A percentile compares a stretch with the other conserved stretches of the same genome.
Conservation (phyloP, 257 asterid genomes). For the Solanum sitiens region DNA sequence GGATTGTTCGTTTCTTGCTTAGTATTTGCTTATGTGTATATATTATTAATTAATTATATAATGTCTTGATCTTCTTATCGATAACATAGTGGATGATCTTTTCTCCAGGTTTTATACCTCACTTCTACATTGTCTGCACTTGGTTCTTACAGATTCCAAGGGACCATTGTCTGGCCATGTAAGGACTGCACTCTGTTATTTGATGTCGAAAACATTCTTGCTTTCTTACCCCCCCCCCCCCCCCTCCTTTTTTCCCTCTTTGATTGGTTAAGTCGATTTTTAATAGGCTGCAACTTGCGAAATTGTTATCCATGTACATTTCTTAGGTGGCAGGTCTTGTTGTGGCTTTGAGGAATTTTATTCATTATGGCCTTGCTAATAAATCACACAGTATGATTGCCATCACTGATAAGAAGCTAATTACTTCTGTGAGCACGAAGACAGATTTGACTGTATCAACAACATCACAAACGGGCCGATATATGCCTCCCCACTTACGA, state of each 20-base stretch:
- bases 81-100: slow-evolving; percentile 14
- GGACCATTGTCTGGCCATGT: slow-evolving; percentile 77
- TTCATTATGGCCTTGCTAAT: slow-evolving; percentile 61
- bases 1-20: slow-evolving; percentile 1
- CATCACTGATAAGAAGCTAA: slow-evolving; percentile 22
- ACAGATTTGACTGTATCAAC: slow-evolving; percentile 20
- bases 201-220: not conserved
- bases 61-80: slow-evolving; percentile 8
- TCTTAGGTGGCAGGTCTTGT: slow-evolving; percentile 73
- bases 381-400: slow-evolving; percentile 29
- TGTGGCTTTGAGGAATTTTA: slow-evolving; percentile 66
- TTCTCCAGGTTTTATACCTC: slow-evolving; percentile 70
- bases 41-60: not conserved
- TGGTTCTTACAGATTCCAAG: slow-evolving; percentile 63
- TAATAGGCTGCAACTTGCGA: not conserved
- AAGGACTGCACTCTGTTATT: slow-evolving; percentile 13
- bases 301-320: not conserved
- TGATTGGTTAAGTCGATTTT: not conserved
- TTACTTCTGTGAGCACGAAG: slow-evolving; percentile 24
- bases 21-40: not conserved
- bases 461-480: slow-evolving; percentile 38
- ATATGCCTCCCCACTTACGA: slow-evolving; percentile 92
- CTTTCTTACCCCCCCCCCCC: not conserved
- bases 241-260: not conserved
- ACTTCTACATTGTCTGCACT: slow-evolving; percentile 75